Percentiles rank a stretch among this genome's conserved stretches.
Evolutionary conservation across 1,139 yeast species (phyloP).

Genomic region (Yamadazyma songkhlaensis): DNA sequence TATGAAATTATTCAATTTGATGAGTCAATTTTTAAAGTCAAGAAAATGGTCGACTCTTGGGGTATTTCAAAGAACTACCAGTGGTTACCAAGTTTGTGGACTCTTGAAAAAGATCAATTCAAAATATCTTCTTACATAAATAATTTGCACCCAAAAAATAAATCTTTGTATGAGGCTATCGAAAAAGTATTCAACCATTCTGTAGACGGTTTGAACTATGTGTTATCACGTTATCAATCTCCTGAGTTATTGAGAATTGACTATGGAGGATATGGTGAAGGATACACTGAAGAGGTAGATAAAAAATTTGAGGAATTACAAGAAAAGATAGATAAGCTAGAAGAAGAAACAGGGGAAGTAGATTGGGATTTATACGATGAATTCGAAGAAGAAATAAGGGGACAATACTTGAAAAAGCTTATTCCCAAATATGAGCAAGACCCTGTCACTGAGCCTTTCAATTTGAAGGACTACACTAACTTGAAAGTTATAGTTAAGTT

Average conservation of each 20-base stretch:
- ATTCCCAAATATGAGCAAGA: constrained; percentile 15
- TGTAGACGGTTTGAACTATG: constrained; percentile 30
- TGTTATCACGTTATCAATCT: constrained; percentile 23
- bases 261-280: constrained; percentile 18
- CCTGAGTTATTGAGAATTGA: constrained; percentile 16
- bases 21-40: constrained; percentile 14
- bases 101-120: constrained; percentile 10
- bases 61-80: constrained; percentile 26
- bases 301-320: constrained; percentile 4
- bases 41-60: constrained; percentile 15
- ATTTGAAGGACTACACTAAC: constrained; percentile 17
- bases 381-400: constrained; percentile 10
- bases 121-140: constrained; percentile 34
- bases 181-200: constrained; percentile 26
- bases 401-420: constrained; percentile 15
- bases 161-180: constrained; percentile 25
- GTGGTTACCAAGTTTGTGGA: constrained; percentile 30
- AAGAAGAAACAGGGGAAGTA: constrained; percentile 9
- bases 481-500: constrained; percentile 40
- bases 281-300: constrained; percentile 9
- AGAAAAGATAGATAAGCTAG: constrained; percentile 8
- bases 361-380: constrained; percentile 12
- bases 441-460: constrained; percentile 18
- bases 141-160: constrained; percentile 32
- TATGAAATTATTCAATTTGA: constrained; percentile 12